Percentiles rank a stretch among this genome's conserved stretches.
phyloP scores from a whole-genome alignment of 2,329 filamentous ascomycete genomes.

The Allantophomopsis lycopodina region DNA sequence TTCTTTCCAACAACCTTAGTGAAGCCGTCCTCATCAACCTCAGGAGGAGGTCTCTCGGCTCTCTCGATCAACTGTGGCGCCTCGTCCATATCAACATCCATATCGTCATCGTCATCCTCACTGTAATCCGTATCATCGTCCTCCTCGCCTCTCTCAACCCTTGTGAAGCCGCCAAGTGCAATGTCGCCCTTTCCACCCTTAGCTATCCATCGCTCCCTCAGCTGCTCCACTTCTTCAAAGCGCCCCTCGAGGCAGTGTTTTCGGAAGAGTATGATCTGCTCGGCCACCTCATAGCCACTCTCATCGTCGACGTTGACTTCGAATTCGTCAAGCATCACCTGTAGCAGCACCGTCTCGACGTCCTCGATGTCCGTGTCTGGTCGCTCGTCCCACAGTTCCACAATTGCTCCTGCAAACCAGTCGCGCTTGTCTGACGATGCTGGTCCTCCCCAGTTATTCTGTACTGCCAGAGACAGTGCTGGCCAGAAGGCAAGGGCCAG shows the following conservation, averaged over 20 bases:
- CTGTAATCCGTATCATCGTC: conserved; percentile 41
- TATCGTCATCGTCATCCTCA: conserved; percentile 34
- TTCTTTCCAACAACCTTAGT: conserved; percentile 1
- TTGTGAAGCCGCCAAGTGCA: conserved; percentile 29
- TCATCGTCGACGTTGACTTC: conserved; percentile 88
- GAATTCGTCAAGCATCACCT: conserved; percentile 93
- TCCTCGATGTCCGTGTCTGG: conserved; percentile 61
- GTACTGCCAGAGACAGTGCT: conserved; percentile 73
- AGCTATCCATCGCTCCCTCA: conserved; percentile 50
- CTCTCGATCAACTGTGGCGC: neutral
- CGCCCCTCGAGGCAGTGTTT: conserved; percentile 50
- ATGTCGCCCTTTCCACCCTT: conserved; percentile 41
- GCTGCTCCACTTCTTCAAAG: conserved; percentile 46
- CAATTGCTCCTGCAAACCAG: conserved; percentile 85
- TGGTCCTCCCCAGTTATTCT: conserved; percentile 78
- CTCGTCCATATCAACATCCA: conserved; percentile 14
- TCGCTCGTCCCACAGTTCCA: conserved; percentile 54
- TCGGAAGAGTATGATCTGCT: conserved; percentile 55
- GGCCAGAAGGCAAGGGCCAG: conserved; percentile 80
- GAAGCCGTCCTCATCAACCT: conserved; percentile 1
- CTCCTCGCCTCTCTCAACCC: conserved; percentile 37
- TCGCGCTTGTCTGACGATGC: conserved; percentile 79
- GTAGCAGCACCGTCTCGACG: conserved; percentile 70
- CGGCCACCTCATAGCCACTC: conserved; percentile 61
- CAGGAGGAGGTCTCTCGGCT: neutral